These are phyloP conservation scores for Lecanicillium sp. DNA, from an alignment of 2,329 filamentous ascomycete genomes.

Conservation along the genomic window DNA sequence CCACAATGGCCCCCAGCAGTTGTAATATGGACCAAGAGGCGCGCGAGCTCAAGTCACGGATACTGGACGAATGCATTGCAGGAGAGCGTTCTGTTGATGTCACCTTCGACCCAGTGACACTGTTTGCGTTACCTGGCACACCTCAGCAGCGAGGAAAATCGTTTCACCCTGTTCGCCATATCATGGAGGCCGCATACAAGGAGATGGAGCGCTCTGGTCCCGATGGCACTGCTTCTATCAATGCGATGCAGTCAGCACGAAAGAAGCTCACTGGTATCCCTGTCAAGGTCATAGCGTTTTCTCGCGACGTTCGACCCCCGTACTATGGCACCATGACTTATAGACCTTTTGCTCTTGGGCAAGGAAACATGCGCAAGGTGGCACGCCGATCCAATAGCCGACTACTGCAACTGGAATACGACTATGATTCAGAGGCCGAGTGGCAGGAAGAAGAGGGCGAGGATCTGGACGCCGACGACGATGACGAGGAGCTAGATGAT, in stretches of 20 bases:
- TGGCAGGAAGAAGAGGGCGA: constrained; percentile 74
- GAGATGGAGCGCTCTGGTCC: constrained; percentile 36
- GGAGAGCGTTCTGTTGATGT: constrained; percentile 39
- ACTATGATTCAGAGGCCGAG: constrained; percentile 80
- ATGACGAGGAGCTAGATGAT: constrained; percentile 64
- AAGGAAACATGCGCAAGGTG: constrained; percentile 42
- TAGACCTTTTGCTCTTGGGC: constrained; percentile 40
- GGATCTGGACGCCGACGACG: constrained; percentile 61
- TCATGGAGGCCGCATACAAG: constrained; percentile 51
- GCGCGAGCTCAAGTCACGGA: constrained; percentile 41
- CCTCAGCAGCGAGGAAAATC: constrained; percentile 39
- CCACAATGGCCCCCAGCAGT: constrained; percentile 58
- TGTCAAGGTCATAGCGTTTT: constrained; percentile 57
- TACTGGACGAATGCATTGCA: constrained; percentile 47
- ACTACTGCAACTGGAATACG: constrained; percentile 65
- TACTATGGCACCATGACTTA: constrained; percentile 71
- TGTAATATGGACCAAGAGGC: constrained; percentile 55
- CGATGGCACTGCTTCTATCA: constrained; percentile 28
- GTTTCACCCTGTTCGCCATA: constrained; percentile 51
- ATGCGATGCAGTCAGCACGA: constrained; percentile 26
- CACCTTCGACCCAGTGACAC: constrained; percentile 38
- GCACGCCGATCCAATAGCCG: constrained; percentile 49
- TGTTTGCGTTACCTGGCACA: constrained; percentile 40
- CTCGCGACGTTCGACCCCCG: constrained; percentile 59
- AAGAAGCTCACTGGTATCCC: constrained; percentile 47